phyloP scores from a whole-genome alignment of 257 asterid species.

The Verbena officinalis region DNA sequence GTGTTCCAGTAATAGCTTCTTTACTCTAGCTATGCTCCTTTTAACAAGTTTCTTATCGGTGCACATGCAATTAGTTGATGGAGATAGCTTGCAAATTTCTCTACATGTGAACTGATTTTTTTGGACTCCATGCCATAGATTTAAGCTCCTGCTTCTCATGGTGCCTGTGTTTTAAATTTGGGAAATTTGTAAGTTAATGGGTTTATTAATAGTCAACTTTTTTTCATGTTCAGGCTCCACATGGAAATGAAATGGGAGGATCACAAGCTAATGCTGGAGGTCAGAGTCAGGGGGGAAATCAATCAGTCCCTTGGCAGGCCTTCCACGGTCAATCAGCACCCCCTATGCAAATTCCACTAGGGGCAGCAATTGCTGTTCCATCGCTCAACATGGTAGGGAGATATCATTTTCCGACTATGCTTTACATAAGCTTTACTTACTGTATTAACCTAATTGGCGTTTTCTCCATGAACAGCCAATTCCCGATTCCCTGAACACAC shows the following conservation, averaged over 20 bases:
- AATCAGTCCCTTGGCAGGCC: conserved; percentile 55
- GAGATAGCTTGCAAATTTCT: neutral
- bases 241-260: conserved; percentile 60
- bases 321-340: conserved; percentile 58
- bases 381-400: conserved; percentile 63
- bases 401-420: neutral
- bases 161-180: neutral
- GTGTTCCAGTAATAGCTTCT: conserved; percentile 56
- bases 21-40: neutral
- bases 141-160: neutral
- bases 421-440: conserved; percentile 5
- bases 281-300: conserved; percentile 63
- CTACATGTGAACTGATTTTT: neutral
- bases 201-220: neutral
- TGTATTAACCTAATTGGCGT: conserved; percentile 25
- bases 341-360: conserved; percentile 62
- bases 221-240: conserved; percentile 44
- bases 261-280: conserved; percentile 47
- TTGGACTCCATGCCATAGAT: neutral
- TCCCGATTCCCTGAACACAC: conserved; percentile 90
- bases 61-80: conserved; percentile 1
- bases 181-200: neutral
- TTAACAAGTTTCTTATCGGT: neutral
- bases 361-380: conserved; percentile 69
- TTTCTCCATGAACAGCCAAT: conserved; percentile 62